Evolutionary conservation across 108 stramenopile genomes (phyloP).

Genomic region (Conticribra guillardii): DNA sequence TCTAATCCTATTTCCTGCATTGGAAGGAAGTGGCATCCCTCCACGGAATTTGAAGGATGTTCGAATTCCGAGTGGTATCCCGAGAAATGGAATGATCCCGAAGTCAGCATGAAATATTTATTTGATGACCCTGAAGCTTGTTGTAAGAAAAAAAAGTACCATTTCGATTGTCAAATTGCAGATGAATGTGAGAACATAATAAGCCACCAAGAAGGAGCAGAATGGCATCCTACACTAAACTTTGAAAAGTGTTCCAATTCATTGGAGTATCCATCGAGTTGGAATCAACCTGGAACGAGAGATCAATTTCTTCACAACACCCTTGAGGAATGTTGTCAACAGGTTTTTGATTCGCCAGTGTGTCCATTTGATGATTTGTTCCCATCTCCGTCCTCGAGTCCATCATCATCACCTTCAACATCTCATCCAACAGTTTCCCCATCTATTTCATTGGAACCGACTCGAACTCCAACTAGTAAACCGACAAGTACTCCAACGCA

Average conservation of each 20-base stretch:
- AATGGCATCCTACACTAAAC: slow-evolving; percentile 2
- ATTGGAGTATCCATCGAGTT: slow-evolving; percentile 1
- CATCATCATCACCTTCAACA: not conserved
- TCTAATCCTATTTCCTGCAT: not conserved
- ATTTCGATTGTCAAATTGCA: not conserved
- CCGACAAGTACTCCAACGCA: not conserved
- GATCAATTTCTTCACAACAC: not conserved
- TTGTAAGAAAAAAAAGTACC: slow-evolving; percentile 5
- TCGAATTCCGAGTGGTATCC: not conserved
- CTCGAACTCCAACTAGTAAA: not conserved
- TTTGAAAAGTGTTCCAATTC: slow-evolving; percentile 6
- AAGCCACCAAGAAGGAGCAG: too few species aligned
- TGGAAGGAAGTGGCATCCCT: not conserved
- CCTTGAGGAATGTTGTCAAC: not conserved
- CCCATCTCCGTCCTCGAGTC: not conserved
- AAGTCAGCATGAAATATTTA: slow-evolving; percentile 1
- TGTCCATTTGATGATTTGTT: too few species aligned
- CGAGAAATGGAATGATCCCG: slow-evolving; percentile 1
- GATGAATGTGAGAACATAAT: not conserved
- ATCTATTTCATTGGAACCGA: not conserved
- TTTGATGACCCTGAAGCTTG: slow-evolving; percentile 8
- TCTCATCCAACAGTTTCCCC: not conserved
- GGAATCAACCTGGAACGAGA: not conserved
- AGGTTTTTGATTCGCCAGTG: slow-evolving; percentile 1
- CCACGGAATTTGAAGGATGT: not conserved